Evolutionary conservation across 2,329 filamentous ascomycete genomes (phyloP).

Genomic region (Macrophomina tecta): DNA sequence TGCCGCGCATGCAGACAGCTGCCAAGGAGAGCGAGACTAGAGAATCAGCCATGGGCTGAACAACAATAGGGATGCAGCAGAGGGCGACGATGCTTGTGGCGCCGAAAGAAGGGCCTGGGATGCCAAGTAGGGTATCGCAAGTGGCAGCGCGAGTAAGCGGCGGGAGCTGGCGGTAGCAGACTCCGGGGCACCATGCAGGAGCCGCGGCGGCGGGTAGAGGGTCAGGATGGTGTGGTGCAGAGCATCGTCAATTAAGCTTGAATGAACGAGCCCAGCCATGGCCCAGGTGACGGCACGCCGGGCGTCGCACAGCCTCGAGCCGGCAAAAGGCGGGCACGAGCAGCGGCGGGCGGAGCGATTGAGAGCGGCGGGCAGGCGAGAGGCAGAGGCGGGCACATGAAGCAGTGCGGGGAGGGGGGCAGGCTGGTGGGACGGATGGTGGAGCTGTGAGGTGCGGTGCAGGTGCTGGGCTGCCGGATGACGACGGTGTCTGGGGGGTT

Average conservation of each 20-base stretch:
- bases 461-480: conserved; percentile 5
- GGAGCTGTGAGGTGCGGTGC: background rate
- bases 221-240: background rate
- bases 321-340: background rate
- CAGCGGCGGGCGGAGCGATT: background rate
- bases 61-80: too few species aligned
- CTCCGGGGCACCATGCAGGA: background rate
- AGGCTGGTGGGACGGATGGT: background rate
- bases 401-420: conserved; percentile 10
- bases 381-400: background rate
- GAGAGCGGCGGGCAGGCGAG: background rate
- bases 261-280: background rate
- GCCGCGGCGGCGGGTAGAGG: background rate
- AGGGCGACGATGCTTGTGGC: background rate
- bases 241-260: background rate
- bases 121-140: background rate
- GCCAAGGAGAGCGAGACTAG: background rate
- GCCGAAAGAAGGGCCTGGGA: background rate
- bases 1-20: background rate
- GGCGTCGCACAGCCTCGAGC: conserved; percentile 5
- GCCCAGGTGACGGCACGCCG: background rate
- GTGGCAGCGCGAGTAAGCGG: background rate
- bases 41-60: too few species aligned
- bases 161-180: background rate
- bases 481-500: background rate